Evolutionary conservation across 1,284 basidiomycete genomes (phyloP), one percentile per base, ranked within the genome.

Genomic region (Gymnopus androsaceus): DNA sequence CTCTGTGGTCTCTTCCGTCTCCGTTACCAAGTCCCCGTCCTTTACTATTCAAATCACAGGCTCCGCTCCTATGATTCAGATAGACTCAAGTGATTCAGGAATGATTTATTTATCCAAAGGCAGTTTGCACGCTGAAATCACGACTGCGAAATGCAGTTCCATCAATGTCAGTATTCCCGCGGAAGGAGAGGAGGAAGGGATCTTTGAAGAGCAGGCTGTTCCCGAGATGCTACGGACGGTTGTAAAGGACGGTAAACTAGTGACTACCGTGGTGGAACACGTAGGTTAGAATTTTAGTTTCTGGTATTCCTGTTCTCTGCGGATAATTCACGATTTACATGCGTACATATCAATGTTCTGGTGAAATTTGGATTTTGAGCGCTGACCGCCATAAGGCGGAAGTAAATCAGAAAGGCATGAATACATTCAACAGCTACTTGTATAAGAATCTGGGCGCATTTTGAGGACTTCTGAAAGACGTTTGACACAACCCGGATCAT

Each of bases 201-300:
- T 96, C 51, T 98, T 95, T 66, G 83, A 85, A 60, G 97, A 99
- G 73, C 86, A 87, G 63, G 83, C 96, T 2, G 78, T 99, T 36
- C 97, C 97, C 1, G 97, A 99, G 75, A 98, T 98, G 90, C 80
- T 99, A 72, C 92, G 88, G 78, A 93, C 92, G 41, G 82, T 84
- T 46, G 78, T 99, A 19, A 78, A 84, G 68, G 76, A 85, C 62
- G 94, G 95, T n/a, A 96, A 91, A 71, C 75, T 97, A 54, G 82
- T 94, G 47, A 96, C 94, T 9, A 85, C 78, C 27, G 84, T 95
- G 45, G 90, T 97, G n/a, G 94, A 97, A 70, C 94, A 97, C 69
- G 76, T 79, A 62, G 93, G 92, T 34, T 95, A 60, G 54, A 41
- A 34, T 27, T n/a, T 11, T 36, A 23, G 5, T 23, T 1, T 3